A percentile compares a stretch with the other conserved stretches of the same genome.
Evolutionary conservation across 139 green algal genomes (phyloP).

Genomic region (Chlamydomonas sphaeroides): DNA sequence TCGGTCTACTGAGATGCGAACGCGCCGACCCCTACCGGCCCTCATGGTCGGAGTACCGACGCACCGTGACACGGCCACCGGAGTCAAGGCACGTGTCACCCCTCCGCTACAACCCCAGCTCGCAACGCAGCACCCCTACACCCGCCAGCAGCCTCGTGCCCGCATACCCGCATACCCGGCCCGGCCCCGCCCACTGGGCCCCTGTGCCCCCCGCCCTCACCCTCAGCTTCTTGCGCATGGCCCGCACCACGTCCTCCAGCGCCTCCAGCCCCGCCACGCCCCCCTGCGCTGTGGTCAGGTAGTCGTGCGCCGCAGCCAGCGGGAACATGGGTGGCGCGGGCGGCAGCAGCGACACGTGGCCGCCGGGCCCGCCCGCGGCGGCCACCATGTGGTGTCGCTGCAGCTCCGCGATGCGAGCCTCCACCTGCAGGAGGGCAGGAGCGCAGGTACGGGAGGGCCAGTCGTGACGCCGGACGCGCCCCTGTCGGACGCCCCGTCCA

Average conservation of each 20-base stretch:
- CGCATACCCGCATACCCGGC: too few species aligned
- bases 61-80: too few species aligned
- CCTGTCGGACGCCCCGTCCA: too few species aligned
- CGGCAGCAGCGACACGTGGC: not conserved
- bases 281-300: not conserved
- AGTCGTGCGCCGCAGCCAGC: not conserved
- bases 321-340: constrained; percentile 22
- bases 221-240: constrained; percentile 31
- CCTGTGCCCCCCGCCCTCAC: not conserved
- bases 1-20: too few species aligned
- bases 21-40: too few species aligned
- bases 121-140: not conserved
- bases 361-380: not conserved
- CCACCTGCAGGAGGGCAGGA: constrained; percentile 12
- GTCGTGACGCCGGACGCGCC: too few species aligned
- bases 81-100: too few species aligned
- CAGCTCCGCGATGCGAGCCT: constrained; percentile 19
- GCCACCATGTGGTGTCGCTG: not conserved
- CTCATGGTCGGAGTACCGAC: too few species aligned
- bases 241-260: constrained; percentile 33
- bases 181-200: too few species aligned
- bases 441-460: not conserved
- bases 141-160: too few species aligned
- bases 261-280: constrained; percentile 23
- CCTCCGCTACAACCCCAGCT: not conserved